A percentile compares a stretch with the other conserved stretches of the same genome.
phyloP scores from a whole-genome alignment of 1,139 yeast genomes.

The Torulaspora globosa region DNA sequence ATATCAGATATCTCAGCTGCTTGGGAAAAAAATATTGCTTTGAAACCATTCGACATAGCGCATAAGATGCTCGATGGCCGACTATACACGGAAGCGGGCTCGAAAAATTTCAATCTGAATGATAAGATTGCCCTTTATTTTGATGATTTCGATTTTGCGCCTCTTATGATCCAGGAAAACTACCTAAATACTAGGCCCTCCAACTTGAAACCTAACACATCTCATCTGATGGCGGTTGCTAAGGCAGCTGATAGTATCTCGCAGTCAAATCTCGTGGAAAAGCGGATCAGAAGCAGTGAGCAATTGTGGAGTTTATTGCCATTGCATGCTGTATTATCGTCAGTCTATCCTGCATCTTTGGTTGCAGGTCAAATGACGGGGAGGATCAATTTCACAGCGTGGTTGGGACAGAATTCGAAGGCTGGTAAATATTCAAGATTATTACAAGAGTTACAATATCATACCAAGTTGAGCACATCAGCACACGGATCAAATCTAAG shows the following conservation, averaged over 20 bases:
- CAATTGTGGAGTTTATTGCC: slow-evolving; percentile 97
- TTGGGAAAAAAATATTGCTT: slow-evolving; percentile 87
- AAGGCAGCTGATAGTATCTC: slow-evolving; percentile 84
- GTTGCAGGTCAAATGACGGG: slow-evolving; percentile 71
- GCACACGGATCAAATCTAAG: slow-evolving; percentile 75
- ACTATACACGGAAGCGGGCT: slow-evolving; percentile 48
- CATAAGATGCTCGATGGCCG: slow-evolving; percentile 64
- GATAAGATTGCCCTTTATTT: slow-evolving; percentile 88
- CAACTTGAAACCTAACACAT: slow-evolving; percentile 39
- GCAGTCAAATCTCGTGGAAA: slow-evolving; percentile 73
- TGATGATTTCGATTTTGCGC: slow-evolving; percentile 92
- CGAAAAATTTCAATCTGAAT: slow-evolving; percentile 55
- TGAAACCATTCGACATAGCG: slow-evolving; percentile 89
- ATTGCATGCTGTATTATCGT: slow-evolving; percentile 81
- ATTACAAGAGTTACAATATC: slow-evolving; percentile 85
- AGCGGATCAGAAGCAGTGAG: slow-evolving; percentile 79
- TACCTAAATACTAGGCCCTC: slow-evolving; percentile 64
- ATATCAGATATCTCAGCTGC: slow-evolving; percentile 53
- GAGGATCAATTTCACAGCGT: slow-evolving; percentile 73
- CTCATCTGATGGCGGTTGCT: slow-evolving; percentile 62
- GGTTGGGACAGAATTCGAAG: slow-evolving; percentile 91
- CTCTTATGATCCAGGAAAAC: slow-evolving; percentile 94
- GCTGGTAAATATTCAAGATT: slow-evolving; percentile 70
- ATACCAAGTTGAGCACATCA: slow-evolving; percentile 72
- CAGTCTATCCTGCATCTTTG: slow-evolving; percentile 73